These are phyloP conservation scores for Citrus australasica DNA, from an alignment of 345 rosid genomes.

Conservation along the genomic window DNA sequence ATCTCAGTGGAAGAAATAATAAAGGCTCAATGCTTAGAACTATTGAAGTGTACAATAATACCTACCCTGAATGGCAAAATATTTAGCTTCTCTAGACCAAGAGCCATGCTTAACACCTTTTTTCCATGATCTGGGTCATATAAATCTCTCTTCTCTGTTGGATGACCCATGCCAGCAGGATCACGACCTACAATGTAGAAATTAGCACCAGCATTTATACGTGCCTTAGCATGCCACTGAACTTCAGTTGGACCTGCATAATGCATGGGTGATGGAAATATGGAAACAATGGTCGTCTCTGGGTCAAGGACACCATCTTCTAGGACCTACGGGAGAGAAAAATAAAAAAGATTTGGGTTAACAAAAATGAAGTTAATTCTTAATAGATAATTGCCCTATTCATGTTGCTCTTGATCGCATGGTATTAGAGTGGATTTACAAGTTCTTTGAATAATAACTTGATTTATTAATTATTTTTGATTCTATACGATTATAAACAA, in stretches of 20 bases:
- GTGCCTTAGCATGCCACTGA: conserved; percentile 98
- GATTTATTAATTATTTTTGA: neutral
- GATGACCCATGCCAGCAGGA: conserved; percentile 99
- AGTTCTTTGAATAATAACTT: neutral
- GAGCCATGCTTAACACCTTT: conserved; percentile 97
- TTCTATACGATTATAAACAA: neutral
- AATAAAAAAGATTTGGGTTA: neutral
- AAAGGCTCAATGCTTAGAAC: neutral
- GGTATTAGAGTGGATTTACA: neutral
- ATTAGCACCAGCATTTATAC: conserved; percentile 95
- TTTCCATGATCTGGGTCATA: conserved; percentile 98
- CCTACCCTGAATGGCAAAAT: conserved; percentile 91
- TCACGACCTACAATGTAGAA: conserved; percentile 98
- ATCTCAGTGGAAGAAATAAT: neutral
- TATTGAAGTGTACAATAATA: neutral
- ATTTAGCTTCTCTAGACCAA: conserved; percentile 89
- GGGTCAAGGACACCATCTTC: conserved; percentile 95
- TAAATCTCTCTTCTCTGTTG: conserved; percentile 88
- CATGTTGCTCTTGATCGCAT: neutral
- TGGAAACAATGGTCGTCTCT: conserved; percentile 83
- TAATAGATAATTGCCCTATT: neutral
- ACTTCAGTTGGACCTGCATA: conserved; percentile 99
- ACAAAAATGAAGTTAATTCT: neutral
- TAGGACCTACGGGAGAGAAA: conserved; percentile 48
- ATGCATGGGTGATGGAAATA: conserved; percentile 97